Conservation (phyloP, 1,284 basidiomycete species). For the Ganoderma sinense region DNA sequence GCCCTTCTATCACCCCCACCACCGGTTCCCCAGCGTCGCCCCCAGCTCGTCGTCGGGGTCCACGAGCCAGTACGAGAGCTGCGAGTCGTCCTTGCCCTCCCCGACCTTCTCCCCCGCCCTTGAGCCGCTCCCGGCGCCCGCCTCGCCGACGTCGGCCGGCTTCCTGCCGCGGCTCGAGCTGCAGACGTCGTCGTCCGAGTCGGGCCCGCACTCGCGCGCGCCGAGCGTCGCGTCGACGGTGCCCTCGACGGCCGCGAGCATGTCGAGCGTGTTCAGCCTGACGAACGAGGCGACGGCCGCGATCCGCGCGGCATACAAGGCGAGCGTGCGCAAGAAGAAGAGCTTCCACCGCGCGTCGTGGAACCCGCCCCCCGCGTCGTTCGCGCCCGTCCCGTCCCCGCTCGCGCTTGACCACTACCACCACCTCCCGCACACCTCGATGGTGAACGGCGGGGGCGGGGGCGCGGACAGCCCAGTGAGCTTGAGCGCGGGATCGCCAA, state of each 20-base stretch:
- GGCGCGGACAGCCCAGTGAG: slow-evolving; percentile 21
- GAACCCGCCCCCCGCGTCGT: slow-evolving; percentile 44
- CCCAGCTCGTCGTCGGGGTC: slow-evolving; percentile 28
- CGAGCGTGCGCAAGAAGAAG: slow-evolving; percentile 62
- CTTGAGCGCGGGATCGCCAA: slow-evolving; percentile 28
- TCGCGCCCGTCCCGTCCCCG: slow-evolving; percentile 12
- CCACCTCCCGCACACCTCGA: no score
- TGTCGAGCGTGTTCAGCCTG: slow-evolving; percentile 27
- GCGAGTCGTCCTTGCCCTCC: slow-evolving; percentile 39
- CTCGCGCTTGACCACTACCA: not conserved
- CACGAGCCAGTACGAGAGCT: slow-evolving; percentile 39
- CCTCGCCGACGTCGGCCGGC: slow-evolving; percentile 17
- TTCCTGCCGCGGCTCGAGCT: slow-evolving; percentile 35
- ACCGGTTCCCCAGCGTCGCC: slow-evolving; percentile 21
- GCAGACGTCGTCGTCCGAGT: not conserved
- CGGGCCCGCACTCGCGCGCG: slow-evolving; percentile 25
- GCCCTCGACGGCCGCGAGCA: slow-evolving; percentile 20
- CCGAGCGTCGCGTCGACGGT: slow-evolving; percentile 40
- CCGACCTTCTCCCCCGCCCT: slow-evolving; percentile 30
- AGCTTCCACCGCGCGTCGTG: slow-evolving; percentile 64
- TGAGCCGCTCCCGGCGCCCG: slow-evolving; percentile 12
- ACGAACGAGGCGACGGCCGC: slow-evolving; percentile 48
- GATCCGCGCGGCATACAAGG: slow-evolving; percentile 64
- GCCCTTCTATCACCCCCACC: slow-evolving; percentile 24
- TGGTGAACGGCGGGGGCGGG: slow-evolving; percentile 4